phyloP scores from a whole-genome alignment of 495 filamentous ascomycete species.

The Emericellopsis terricola region DNA sequence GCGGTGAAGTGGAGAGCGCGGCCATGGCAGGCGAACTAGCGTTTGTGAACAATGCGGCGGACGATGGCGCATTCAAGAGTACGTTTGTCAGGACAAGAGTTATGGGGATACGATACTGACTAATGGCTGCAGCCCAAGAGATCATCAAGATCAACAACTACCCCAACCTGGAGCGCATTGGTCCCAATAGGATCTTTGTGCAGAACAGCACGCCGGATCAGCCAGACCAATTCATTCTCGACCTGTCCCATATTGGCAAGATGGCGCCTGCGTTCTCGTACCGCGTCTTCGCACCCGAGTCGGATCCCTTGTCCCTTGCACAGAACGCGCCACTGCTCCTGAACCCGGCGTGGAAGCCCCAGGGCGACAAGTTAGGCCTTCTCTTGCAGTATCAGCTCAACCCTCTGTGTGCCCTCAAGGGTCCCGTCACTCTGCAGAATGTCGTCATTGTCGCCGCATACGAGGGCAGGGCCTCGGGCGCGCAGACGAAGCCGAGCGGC shows the following conservation, averaged over 20 bases:
- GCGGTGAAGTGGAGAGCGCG: constrained; percentile 41
- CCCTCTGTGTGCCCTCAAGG: constrained; percentile 35
- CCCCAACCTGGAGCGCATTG: constrained; percentile 76
- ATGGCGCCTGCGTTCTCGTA: constrained; percentile 86
- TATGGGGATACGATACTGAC: too few species aligned
- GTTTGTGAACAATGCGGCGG: constrained; percentile 54
- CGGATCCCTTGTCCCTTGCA: constrained; percentile 39
- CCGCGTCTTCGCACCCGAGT: constrained; percentile 61
- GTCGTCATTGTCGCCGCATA: constrained; percentile 66
- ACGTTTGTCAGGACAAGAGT: too few species aligned
- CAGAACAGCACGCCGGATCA: constrained; percentile 43
- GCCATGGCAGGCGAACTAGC: constrained; percentile 83
- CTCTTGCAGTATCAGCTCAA: constrained; percentile 80
- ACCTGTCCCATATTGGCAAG: constrained; percentile 48
- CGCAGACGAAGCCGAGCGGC: constrained; percentile 57
- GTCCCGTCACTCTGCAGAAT: constrained; percentile 53
- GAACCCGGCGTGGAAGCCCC: constrained; percentile 66
- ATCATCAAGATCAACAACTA: constrained; percentile 84
- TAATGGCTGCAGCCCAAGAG: constrained; percentile 18
- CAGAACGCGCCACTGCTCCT: constrained; percentile 50
- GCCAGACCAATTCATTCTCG: constrained; percentile 66
- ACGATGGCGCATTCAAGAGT: constrained; percentile 12
- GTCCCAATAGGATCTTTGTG: constrained; percentile 83
- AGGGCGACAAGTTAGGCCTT: constrained; percentile 64
- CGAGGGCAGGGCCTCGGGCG: constrained; percentile 47